Evolutionary conservation across 2,329 filamentous ascomycete species (phyloP), one percentile per base, ranked within the genome.

Genomic region (Aspergillus sp.): DNA sequence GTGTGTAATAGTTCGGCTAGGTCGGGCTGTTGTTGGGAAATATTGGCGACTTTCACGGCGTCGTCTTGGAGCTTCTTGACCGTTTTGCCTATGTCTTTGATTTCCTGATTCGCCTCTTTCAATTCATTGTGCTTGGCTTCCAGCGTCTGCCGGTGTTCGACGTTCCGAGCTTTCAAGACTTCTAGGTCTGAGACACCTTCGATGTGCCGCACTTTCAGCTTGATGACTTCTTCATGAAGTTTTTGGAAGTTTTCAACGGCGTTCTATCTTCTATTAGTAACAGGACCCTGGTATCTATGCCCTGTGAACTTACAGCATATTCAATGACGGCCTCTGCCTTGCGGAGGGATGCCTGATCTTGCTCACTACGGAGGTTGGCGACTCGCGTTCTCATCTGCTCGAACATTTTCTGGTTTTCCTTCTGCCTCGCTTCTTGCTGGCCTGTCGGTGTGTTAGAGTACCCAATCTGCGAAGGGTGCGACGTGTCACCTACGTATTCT

Each of bases 151-250:
- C 83, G 81, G 60, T 92, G 85, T 51, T 85, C 81, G 8, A 74
- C 68, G 67, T 92, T 91, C 60, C 88, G 87, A 15, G 80, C 79
- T 67, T 86, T 85, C n/a, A 97, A 80, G 5, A 85, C 85, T 48
- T 86, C 82, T 2, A 90, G 76, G 69, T 99, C 95, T 0, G 92
- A 97, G n/a, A 82, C 75, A 1, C 92, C 93, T 79, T 99, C 95
- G 30, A 96, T 84, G 0, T 85, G 79, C 62, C 87, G 82, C 48
- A 97, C 82, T 66, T 91, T 85, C 2, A 85, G 87, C 68, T 93
- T 87, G 15, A 93, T 76, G 10, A 91, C 78, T 13, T 84, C 83
- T 49, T 88, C 82, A 55, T 90, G 86, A 5, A 86, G 82, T 52
- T 80, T 75, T 13, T 86, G 85, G 48, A 96, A 83, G 19, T 76